A percentile compares a stretch with the other conserved stretches of the same genome.
Conservation (phyloP, 2,329 filamentous ascomycete species). For the Diaporthe citriasiana region DNA sequence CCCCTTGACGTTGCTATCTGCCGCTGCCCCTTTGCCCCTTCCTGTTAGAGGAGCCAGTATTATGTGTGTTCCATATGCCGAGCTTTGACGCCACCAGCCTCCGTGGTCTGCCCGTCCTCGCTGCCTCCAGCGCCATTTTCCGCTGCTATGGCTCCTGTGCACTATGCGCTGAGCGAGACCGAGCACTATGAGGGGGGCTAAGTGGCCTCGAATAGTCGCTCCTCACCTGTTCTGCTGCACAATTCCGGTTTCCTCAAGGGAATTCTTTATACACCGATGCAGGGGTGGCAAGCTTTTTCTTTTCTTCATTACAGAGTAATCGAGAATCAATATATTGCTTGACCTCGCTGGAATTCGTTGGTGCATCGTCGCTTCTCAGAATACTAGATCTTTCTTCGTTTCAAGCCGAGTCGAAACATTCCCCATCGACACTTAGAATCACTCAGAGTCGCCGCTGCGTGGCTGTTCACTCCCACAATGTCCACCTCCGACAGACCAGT, state of each 20-base stretch:
- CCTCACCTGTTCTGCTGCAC: slow-evolving; percentile 21
- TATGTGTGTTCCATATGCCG: slow-evolving; percentile 28
- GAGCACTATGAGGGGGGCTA: slow-evolving; percentile 34
- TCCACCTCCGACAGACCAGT: slow-evolving; percentile 25
- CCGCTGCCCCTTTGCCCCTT: slow-evolving; percentile 21
- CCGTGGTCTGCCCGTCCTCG: slow-evolving; percentile 12
- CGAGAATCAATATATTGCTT: slow-evolving; percentile 35
- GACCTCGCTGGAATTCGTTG: slow-evolving; percentile 15
- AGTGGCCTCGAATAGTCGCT: slow-evolving; percentile 32
- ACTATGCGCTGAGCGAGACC: slow-evolving; percentile 35
- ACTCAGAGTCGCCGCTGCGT: slow-evolving; percentile 7
- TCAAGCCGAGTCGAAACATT: slow-evolving; percentile 8
- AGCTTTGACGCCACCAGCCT: slow-evolving; percentile 27
- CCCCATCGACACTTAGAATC: slow-evolving; percentile 4
- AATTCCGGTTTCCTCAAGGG: slow-evolving; percentile 26
- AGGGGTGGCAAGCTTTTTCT: slow-evolving; percentile 24
- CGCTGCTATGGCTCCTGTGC: slow-evolving; percentile 18
- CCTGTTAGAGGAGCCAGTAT: slow-evolving; percentile 23
- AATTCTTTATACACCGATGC: slow-evolving; percentile 17
- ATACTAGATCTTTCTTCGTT: neutral
- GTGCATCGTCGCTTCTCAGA: neutral
- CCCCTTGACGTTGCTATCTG: slow-evolving; percentile 9
- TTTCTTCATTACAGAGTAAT: slow-evolving; percentile 2
- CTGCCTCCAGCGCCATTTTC: slow-evolving; percentile 29
- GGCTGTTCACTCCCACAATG: slow-evolving; percentile 19